Evolutionary conservation across 305 asterid species (phyloP).

Genomic region (Fraxinus angustifolia): DNA sequence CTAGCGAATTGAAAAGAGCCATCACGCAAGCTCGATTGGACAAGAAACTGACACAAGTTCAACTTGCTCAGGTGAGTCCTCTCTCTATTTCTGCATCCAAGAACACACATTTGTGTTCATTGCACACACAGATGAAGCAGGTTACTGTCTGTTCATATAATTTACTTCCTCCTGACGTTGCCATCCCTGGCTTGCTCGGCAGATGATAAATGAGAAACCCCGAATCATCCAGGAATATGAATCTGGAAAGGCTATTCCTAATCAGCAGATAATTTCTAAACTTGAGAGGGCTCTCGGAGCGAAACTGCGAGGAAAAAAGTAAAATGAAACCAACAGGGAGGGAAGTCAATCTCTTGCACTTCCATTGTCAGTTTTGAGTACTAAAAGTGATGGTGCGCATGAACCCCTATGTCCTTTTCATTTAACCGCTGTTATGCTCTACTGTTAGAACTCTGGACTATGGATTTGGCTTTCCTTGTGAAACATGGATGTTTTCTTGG

Average conservation of each 20-base stretch:
- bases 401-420: neutral
- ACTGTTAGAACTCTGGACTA: slow-evolving; percentile 17
- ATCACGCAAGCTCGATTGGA: slow-evolving; percentile 87
- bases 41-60: slow-evolving; percentile 80
- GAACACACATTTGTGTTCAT: neutral
- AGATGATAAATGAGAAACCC: slow-evolving; percentile 93
- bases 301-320: slow-evolving; percentile 81
- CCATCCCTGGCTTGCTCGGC: slow-evolving; percentile 25
- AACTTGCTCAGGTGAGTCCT: slow-evolving; percentile 55
- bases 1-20: slow-evolving; percentile 75
- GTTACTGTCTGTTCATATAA: neutral
- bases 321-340: slow-evolving; percentile 11
- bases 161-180: neutral
- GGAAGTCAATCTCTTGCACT: slow-evolving; percentile 15
- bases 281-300: slow-evolving; percentile 87
- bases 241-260: slow-evolving; percentile 96
- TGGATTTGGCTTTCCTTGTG: slow-evolving; percentile 27
- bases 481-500: slow-evolving; percentile 19
- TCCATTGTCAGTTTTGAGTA: slow-evolving; percentile 24
- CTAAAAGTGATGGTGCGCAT: slow-evolving; percentile 33
- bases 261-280: slow-evolving; percentile 80
- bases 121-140: neutral
- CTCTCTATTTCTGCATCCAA: neutral
- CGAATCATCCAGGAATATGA: slow-evolving; percentile 89
- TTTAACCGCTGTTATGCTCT: slow-evolving; percentile 19